phyloP scores from a whole-genome alignment of 345 rosid genomes.

The Anacardium occidentale region DNA sequence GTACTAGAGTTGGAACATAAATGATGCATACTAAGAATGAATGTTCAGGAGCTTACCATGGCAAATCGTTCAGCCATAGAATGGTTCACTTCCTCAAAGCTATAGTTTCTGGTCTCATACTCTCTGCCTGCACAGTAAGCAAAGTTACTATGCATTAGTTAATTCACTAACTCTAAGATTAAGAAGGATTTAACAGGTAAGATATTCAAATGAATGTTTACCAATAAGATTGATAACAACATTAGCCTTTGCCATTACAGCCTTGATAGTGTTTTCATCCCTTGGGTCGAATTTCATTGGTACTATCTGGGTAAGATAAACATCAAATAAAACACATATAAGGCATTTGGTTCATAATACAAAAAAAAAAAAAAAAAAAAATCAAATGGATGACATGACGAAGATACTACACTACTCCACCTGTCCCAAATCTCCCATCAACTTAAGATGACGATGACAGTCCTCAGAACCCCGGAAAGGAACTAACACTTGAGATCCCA shows the following conservation, averaged over 20 bases:
- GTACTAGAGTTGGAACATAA: neutral
- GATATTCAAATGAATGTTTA: conserved; percentile 26
- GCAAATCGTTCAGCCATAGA: conserved; percentile 83
- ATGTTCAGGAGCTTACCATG: conserved; percentile 43
- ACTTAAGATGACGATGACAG: conserved; percentile 81
- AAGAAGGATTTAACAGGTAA: neutral
- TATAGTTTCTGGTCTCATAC: conserved; percentile 86
- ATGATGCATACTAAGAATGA: neutral
- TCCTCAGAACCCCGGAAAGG: conserved; percentile 98
- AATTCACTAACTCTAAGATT: neutral
- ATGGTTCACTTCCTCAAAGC: conserved; percentile 93
- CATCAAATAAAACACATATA: conserved; percentile 1
- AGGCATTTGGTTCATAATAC: neutral
- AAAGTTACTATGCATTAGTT: neutral
- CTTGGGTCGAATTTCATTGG: conserved; percentile 91
- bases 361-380: neutral
- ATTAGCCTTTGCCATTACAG: conserved; percentile 99
- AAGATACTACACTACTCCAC: conserved; percentile 29
- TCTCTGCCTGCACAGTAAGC: conserved; percentile 67
- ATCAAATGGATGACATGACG: neutral
- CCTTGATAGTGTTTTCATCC: conserved; percentile 89
- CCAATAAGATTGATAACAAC: conserved; percentile 96
- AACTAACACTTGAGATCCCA: conserved; percentile 95
- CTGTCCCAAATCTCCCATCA: conserved; percentile 99
- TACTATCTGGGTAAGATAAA: conserved; percentile 61